Evolutionary conservation across 768 basidiomycete genomes (phyloP), one percentile per base, ranked within the genome.

Genomic region (Pleurotus tuoliensis): DNA sequence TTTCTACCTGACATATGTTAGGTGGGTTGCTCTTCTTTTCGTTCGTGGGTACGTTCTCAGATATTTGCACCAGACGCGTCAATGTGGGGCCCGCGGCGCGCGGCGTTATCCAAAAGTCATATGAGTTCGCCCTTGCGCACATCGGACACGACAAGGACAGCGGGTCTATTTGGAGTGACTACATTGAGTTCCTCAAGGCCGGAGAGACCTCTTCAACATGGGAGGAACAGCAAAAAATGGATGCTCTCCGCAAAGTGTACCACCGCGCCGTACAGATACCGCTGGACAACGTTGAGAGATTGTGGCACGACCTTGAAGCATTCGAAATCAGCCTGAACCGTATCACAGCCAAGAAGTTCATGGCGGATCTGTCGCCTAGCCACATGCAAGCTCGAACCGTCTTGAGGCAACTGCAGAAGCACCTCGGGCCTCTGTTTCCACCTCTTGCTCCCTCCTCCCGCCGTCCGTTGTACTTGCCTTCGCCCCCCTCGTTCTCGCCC

Each of bases 191-290:
- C 68, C 70, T 99, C 50, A 86, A 83, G 61, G 80, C 84, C 13
- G 88, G 84, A 41, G 89, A 90, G 75, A 92, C 90, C 62, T 65
- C 81, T 11, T 90, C 88, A 22, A 92, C 93, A 16, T 98, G 95
- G 94, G 96, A 98, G 68, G 87, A 90, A 61, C 92, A 94, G 64
- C 92, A 96, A 66, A 93, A 94, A 69, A 94, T 94, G 88, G 96
- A 97, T 62, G 82, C 86, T 1, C 76, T 98, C 3, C 85, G 97
- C 57, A 92, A 91, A 67, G 87, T 91, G 1, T 97, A 97, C 72
- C 92, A 95, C 65, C 86, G 92, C 50, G 96, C 93, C 2, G 90
- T 98, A 18, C 91, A 93, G 66, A 92, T 97, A 30, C 97, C 97
- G 0, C 80, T 98, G 62, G 90, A 94, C 68, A 94, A 94, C 64